These are phyloP conservation scores for Cladosporium oxysporum DNA, from an alignment of 2,329 filamentous ascomycete species.

Conservation along the genomic window DNA sequence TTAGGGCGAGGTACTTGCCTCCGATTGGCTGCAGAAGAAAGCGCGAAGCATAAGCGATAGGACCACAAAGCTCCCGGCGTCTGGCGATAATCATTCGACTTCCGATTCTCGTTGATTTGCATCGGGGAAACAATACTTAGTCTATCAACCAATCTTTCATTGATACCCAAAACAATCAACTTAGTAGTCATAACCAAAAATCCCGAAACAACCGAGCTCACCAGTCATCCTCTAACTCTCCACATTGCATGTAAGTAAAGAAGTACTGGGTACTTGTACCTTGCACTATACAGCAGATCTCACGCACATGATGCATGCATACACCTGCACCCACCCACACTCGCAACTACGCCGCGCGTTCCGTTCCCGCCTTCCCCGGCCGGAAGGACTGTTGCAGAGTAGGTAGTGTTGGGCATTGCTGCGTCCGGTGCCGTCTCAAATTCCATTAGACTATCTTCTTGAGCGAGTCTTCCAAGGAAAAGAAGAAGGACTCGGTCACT, in stretches of 20 bases:
- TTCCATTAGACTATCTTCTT: not conserved
- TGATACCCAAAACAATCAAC: conserved; percentile 18
- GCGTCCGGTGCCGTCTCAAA: conserved; percentile 1
- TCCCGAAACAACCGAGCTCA: not conserved
- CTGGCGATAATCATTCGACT: not conserved
- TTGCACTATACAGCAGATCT: conserved; percentile 9
- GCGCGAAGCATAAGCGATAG: conserved; percentile 17
- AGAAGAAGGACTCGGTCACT: no score
- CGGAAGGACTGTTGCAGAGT: not conserved
- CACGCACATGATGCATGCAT: conserved; percentile 10
- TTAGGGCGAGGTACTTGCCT: conserved; percentile 3
- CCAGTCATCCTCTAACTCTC: not conserved
- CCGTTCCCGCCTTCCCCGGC: conserved; percentile 15
- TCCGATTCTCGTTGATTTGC: not conserved
- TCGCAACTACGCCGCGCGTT: conserved; percentile 1
- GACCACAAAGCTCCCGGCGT: conserved; percentile 13
- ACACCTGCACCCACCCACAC: not conserved
- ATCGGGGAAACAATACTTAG: not conserved
- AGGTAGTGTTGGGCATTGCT: conserved; percentile 6
- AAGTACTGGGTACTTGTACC: conserved; percentile 6
- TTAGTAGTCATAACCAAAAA: not conserved
- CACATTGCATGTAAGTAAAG: not conserved
- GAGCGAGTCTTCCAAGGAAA: no score
- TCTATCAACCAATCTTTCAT: conserved; percentile 4
- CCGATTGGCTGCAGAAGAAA: conserved; percentile 13